Conservation (phyloP, 2,329 filamentous ascomycete species). For the Parastagonospora nodorum region DNA sequence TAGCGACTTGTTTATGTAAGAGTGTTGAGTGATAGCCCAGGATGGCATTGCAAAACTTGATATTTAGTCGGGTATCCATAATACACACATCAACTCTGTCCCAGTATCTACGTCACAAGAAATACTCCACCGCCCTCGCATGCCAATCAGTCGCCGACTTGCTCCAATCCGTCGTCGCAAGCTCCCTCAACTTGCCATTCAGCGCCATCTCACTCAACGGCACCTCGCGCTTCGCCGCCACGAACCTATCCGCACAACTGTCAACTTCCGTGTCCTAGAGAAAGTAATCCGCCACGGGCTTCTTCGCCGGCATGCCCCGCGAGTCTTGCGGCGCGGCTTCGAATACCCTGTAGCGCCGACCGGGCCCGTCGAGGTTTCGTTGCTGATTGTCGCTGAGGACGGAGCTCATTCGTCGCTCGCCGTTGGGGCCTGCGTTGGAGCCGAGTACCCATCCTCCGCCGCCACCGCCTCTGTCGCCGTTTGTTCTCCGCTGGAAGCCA, state of each 20-base stretch:
- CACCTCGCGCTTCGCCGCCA: neutral
- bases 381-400: constrained; percentile 52
- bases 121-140: too few relatives aligned
- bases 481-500: constrained; percentile 59
- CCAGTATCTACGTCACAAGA: too few relatives aligned
- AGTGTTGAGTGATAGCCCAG: too few relatives aligned
- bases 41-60: too few relatives aligned
- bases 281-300: constrained; percentile 97
- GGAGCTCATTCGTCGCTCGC: constrained; percentile 34
- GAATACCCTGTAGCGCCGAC: constrained; percentile 90
- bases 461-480: constrained; percentile 66
- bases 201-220: neutral
- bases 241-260: neutral
- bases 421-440: constrained; percentile 41
- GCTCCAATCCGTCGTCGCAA: neutral
- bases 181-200: neutral
- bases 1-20: too few relatives aligned
- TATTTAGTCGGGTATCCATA: too few relatives aligned
- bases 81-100: too few relatives aligned
- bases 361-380: constrained; percentile 67
- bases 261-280: constrained; percentile 52
- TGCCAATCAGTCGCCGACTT: too few relatives aligned
- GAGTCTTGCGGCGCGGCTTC: constrained; percentile 96
- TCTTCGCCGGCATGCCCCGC: constrained; percentile 97
- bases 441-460: constrained; percentile 44